Percentiles rank a stretch among this genome's conserved stretches.
phyloP scores from a whole-genome alignment of 768 basidiomycete species.

The Tricholoma sp. region DNA sequence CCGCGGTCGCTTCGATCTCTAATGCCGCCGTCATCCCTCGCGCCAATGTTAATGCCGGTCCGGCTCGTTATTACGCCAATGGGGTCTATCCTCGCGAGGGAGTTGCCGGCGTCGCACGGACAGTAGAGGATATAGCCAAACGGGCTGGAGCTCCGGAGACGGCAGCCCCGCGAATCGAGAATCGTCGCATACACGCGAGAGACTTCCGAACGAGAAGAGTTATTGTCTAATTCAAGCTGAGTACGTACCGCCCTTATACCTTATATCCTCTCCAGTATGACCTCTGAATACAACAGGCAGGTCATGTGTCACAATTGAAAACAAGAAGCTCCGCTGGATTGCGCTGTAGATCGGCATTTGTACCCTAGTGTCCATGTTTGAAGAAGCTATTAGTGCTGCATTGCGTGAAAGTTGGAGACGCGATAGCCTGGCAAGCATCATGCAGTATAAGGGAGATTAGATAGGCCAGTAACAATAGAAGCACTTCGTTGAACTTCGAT shows the following conservation, averaged over 20 bases:
- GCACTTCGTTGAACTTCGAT: too few relatives aligned
- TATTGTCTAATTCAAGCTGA: neutral
- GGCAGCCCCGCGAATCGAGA: neutral
- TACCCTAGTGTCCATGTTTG: neutral
- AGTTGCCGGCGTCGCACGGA: neutral
- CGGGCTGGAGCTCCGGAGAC: neutral
- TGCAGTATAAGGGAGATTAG: too few relatives aligned
- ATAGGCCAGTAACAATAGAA: too few relatives aligned
- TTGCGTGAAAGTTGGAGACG: too few relatives aligned
- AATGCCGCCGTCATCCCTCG: conserved; percentile 25
- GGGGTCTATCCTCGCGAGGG: conserved; percentile 15
- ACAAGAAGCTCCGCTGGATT: neutral
- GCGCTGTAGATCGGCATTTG: neutral
- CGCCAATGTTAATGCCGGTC: conserved; percentile 15
- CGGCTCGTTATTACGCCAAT: conserved; percentile 18
- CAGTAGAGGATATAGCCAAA: neutral
- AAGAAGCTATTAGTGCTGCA: neutral
- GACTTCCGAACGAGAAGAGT: neutral
- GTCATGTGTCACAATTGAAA: neutral
- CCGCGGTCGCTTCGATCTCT: conserved; percentile 19
- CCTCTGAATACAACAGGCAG: neutral
- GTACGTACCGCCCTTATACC: neutral
- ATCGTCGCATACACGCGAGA: neutral
- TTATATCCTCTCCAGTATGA: neutral
- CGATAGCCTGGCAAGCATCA: too few relatives aligned